Conservation (phyloP, 2,329 filamentous ascomycete species). For the Orbilia quercus region DNA sequence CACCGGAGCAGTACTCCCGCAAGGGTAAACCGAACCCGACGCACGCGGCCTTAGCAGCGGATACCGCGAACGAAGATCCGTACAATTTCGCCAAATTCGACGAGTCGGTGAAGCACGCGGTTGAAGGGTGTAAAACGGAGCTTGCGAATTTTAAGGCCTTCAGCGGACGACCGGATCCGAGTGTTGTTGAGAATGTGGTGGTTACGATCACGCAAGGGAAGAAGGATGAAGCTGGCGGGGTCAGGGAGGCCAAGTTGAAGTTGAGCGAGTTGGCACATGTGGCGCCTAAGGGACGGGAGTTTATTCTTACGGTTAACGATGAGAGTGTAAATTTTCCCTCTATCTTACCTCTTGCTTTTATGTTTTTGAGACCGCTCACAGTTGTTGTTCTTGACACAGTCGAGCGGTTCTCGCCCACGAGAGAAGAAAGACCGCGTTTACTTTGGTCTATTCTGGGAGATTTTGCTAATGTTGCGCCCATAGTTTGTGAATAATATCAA, state of each 20-base stretch:
- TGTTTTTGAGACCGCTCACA: no score
- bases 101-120: slow-evolving; percentile 50
- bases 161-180: slow-evolving; percentile 50
- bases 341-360: no score
- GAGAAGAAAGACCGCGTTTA: no score
- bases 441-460: no score
- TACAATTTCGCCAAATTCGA: slow-evolving; percentile 53
- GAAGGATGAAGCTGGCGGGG: slow-evolving; percentile 37
- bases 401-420: no score
- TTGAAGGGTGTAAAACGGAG: slow-evolving; percentile 34
- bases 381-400: no score
- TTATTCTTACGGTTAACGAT: slow-evolving; percentile 54
- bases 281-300: slow-evolving; percentile 48
- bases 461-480: no score
- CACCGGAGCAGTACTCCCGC: slow-evolving; percentile 22
- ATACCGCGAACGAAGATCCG: slow-evolving; percentile 28
- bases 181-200: slow-evolving; percentile 39
- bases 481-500: slow-evolving; percentile 53
- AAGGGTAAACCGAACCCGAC: slow-evolving; percentile 38
- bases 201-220: slow-evolving; percentile 44
- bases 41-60: slow-evolving; percentile 22
- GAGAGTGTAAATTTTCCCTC: slow-evolving; percentile 33
- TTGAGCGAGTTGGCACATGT: slow-evolving; percentile 46
- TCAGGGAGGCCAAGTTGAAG: slow-evolving; percentile 47
- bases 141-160: slow-evolving; percentile 44